Base-by-base conservation (phyloP, 306 rosid species). In the Hippophae gyantsensis region DNA sequence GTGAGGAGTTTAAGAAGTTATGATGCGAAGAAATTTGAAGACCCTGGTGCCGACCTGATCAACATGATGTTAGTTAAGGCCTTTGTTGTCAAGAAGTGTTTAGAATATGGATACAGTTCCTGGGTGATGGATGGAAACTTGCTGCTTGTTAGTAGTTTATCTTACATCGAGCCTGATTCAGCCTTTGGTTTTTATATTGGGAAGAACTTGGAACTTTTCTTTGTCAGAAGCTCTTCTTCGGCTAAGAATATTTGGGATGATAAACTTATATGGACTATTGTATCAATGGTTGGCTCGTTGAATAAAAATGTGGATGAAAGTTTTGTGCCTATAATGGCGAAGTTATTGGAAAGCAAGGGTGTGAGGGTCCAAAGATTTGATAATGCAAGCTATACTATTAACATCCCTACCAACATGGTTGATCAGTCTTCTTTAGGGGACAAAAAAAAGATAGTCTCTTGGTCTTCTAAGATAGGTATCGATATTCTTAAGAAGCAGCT, bases 91-190 rank as follows among this genome's bases (percentile, higher is more conserved):
- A 84, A 65, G 42, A 83, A 74, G 78, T 79, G 82, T 69, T 63
- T 83, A 41, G 87, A 87, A 57, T 68, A 70, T 56, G 69, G 74
- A 72, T 78, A 74, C 70, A 78, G 64, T 67, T 67, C 69, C 9
- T 82, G 81, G 85, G 46, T 85, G 77, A 71, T 87, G 57, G 83
- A 80, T 61, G 95, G 86, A 61, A 79, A 79, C 76, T 48, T 81
- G 75, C 86, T 90, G 78, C 77, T 70, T 14, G 25, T 71, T 56
- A 74, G 68, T 63, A 64, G 84, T 18, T 72, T 78, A 25, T 51
- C 67, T 25, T 69, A 78, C 62, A 56, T 54, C 2, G 76, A 78
- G 43, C 63, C 61, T 10, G 74, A 75, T 74, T 66, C 54, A 48
- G 60, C 66, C 1, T 25, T 44, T 6, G 84, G 83, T 51, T 78